Percentiles rank a stretch among this genome's conserved stretches.
Conservation (phyloP, 2,329 filamentous ascomycete genomes). For the Pestalotiopsis sp. region DNA sequence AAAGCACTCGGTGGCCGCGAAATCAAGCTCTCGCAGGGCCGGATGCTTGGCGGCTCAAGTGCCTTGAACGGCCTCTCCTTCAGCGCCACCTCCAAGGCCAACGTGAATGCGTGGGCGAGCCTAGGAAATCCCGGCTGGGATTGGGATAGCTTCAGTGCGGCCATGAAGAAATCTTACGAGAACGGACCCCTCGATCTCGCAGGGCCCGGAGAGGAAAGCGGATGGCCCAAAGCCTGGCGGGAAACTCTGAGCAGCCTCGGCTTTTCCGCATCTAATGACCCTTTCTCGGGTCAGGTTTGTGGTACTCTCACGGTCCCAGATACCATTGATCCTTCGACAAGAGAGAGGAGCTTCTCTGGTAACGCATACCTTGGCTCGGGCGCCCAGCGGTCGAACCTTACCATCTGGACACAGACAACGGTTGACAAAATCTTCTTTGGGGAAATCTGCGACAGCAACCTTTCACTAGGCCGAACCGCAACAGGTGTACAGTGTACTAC, state of each 20-base stretch:
- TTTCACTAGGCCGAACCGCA: not conserved
- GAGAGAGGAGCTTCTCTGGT: constrained; percentile 17
- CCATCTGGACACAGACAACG: constrained; percentile 14
- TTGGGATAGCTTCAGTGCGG: constrained; percentile 18
- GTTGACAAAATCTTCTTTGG: constrained; percentile 17
- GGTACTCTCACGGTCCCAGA: constrained; percentile 16
- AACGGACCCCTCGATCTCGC: constrained; percentile 13
- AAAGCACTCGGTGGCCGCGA: constrained; percentile 13
- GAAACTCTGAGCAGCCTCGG: constrained; percentile 14
- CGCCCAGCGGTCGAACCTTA: constrained; percentile 13
- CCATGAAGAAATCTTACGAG: constrained; percentile 12
- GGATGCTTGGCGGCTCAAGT: constrained; percentile 34
- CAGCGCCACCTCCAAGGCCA: constrained; percentile 26
- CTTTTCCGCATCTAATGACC: constrained; percentile 10
- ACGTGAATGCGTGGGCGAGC: constrained; percentile 30
- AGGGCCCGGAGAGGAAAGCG: constrained; percentile 10
- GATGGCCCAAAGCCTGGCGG: constrained; percentile 15
- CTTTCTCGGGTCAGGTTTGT: constrained; percentile 12
- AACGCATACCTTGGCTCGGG: constrained; percentile 17
- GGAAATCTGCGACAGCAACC: not conserved
- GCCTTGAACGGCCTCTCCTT: constrained; percentile 30
- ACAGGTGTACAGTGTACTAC: not conserved
- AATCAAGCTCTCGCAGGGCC: constrained; percentile 31
- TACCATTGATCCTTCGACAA: constrained; percentile 13
- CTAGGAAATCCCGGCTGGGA: constrained; percentile 30